Evolutionary conservation across 164 flowering plant species (phyloP), one percentile per base, ranked within the genome.

Genomic region (Cinnamomum chago): DNA sequence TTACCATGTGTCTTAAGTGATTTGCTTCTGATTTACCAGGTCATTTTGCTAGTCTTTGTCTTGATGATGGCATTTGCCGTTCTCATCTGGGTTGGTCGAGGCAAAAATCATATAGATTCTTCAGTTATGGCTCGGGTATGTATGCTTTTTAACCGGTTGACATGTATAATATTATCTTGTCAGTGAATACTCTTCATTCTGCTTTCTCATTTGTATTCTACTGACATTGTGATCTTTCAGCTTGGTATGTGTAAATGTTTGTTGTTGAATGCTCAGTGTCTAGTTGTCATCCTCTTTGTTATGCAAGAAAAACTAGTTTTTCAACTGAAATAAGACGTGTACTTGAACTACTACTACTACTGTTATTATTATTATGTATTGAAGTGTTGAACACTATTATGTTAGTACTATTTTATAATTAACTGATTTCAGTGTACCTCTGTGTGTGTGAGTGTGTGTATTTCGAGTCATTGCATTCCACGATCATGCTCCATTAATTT

Each of bases 31-130:
- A 33, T 71, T 72, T 73, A 25, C 50, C 84, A 94, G 98, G 91
- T 91, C 64, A 82, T 83, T 50, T 64, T 84, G 47, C 50, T 88
- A 66, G 66, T 90, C 28, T 83, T 92, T 79, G 33, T 86, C 24
- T 27, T 87, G 71, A 92, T 89, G 94, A 67, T 87, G 71, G 82
- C 86, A 76, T 87, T 83, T 83, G 86, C 97, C 71, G 87, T 90
- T 77, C 82, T 94, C 65, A 90, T 91, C 62, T 90, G 97, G 98
- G 78, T 91, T 77, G 97, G 91, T 70, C 84, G 76, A 83, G 92
- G 90, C 73, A 86, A 85, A 60, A 88, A 86, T 81, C 84, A 82
- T 67, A 87, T 88, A 81, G 86, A 89, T 81, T 87, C 98, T 64
- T 79, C 86, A 70, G 73, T 79, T 23, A 88, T 90, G 64, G 95